A percentile compares a stretch with the other conserved stretches of the same genome.
Conservation (phyloP, 768 basidiomycete genomes). For the Suillus americanus region DNA sequence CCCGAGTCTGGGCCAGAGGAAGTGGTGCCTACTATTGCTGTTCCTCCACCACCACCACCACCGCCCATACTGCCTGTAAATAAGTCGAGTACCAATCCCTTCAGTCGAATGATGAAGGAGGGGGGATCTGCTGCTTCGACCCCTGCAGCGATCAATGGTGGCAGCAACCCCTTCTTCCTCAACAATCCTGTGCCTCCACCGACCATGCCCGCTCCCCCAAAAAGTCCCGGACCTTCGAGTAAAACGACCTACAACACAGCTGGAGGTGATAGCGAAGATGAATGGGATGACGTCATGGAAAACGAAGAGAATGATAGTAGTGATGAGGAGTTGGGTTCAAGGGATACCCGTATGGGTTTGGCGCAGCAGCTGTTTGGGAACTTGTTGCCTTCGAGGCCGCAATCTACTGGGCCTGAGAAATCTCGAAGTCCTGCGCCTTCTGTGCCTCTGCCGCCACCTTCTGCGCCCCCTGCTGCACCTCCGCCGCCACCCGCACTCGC, state of each 20-base stretch:
- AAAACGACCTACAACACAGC: constrained; percentile 65
- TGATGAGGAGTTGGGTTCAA: constrained; percentile 75
- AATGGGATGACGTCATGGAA: constrained; percentile 86
- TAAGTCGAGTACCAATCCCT: constrained; percentile 75
- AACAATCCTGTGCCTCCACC: constrained; percentile 41
- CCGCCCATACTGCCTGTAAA: constrained; percentile 27
- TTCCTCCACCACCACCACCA: constrained; percentile 34
- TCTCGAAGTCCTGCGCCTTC: constrained; percentile 19
- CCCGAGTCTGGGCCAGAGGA: constrained; percentile 15
- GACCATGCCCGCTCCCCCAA: constrained; percentile 35
- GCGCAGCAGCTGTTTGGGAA: constrained; percentile 79
- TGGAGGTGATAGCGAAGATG: constrained; percentile 61
- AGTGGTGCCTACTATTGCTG: constrained; percentile 32
- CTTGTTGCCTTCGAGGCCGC: constrained; percentile 59
- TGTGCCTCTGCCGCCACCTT: too few relatives aligned
- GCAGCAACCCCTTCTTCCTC: constrained; percentile 78
- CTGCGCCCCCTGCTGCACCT: constrained; percentile 32
- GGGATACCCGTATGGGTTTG: constrained; percentile 66
- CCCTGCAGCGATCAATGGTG: constrained; percentile 37
- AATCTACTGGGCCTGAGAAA: constrained; percentile 47
- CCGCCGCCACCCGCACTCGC: constrained; percentile 34
- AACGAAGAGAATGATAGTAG: constrained; percentile 68
- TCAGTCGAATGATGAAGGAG: constrained; percentile 64
- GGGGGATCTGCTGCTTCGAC: constrained; percentile 37
- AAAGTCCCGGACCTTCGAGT: constrained; percentile 52